Evolutionary conservation across 768 basidiomycete species (phyloP).

Genomic region (Cubamyces sp.): DNA sequence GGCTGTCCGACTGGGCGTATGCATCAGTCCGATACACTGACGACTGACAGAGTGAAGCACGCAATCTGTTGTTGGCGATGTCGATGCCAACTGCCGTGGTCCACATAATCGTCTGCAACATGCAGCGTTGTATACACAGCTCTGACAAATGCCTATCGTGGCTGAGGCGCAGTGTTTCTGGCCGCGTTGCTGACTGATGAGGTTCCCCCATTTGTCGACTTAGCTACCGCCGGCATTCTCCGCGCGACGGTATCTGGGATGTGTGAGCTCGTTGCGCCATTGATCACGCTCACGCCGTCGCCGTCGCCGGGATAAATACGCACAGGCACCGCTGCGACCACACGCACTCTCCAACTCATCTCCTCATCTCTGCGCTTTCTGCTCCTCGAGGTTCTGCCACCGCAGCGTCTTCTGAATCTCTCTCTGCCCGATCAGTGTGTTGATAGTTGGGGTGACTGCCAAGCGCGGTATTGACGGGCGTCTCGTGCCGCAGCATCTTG

Average conservation of each 20-base stretch:
- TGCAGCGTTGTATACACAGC: too few relatives aligned
- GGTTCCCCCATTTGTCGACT: slow-evolving; percentile 1
- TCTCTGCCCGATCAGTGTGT: not conserved
- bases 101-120: too few relatives aligned
- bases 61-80: too few relatives aligned
- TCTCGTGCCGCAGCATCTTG: not conserved
- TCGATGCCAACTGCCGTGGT: too few relatives aligned
- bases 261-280: slow-evolving; percentile 24
- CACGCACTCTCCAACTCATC: not conserved
- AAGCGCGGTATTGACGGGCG: not conserved
- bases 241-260: slow-evolving; percentile 10
- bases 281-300: slow-evolving; percentile 19
- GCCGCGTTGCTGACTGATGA: slow-evolving; percentile 14
- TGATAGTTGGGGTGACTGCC: not conserved
- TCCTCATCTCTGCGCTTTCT: not conserved
- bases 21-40: too few relatives aligned
- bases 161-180: not conserved
- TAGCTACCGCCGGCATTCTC: slow-evolving; percentile 22
- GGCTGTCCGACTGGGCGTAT: too few relatives aligned
- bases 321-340: not conserved
- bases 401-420: not conserved
- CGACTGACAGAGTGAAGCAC: too few relatives aligned
- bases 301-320: slow-evolving; percentile 18
- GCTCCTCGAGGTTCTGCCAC: not conserved
- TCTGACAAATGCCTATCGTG: not conserved